Percentiles rank a stretch among this genome's conserved stretches.
Conservation (phyloP, 2,329 filamentous ascomycete genomes). For the Trichophyton benhamiae region DNA sequence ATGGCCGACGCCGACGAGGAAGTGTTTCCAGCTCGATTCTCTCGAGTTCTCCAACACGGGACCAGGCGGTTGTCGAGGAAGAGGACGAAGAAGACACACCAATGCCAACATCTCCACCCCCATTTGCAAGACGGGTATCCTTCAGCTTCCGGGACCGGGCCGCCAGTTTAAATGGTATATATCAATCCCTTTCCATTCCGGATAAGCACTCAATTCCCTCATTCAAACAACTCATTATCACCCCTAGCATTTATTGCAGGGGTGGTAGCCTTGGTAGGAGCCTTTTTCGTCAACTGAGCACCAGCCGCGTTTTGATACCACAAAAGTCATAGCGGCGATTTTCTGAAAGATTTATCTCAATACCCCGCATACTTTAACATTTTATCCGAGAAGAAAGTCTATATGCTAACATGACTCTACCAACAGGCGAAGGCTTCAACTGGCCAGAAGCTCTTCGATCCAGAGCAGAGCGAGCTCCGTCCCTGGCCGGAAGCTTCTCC, state of each 20-base stretch:
- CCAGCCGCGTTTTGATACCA: not conserved
- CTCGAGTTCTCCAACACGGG: constrained; percentile 30
- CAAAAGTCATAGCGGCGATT: not conserved
- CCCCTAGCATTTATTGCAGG: not conserved
- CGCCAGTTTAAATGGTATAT: constrained; percentile 1
- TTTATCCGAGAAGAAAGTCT: constrained; percentile 19
- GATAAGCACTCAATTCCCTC: not conserved
- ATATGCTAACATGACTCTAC: constrained; percentile 22
- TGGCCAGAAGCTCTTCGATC: constrained; percentile 93
- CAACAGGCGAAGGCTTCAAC: constrained; percentile 83
- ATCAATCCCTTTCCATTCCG: constrained; percentile 3
- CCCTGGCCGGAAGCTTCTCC: constrained; percentile 21
- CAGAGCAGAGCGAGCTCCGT: constrained; percentile 67
- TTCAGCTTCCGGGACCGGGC: constrained; percentile 58
- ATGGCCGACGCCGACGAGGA: constrained; percentile 38
- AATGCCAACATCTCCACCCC: constrained; percentile 53
- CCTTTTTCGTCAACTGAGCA: not conserved
- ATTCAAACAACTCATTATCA: not conserved
- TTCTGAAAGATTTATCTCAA: not conserved
- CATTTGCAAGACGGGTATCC: constrained; percentile 67
- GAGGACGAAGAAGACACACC: constrained; percentile 51
- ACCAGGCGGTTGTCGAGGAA: constrained; percentile 49
- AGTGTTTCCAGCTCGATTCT: constrained; percentile 54
- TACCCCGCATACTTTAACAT: constrained; percentile 13
- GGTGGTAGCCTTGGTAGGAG: constrained; percentile 1